Evolutionary conservation across 768 basidiomycete genomes (phyloP), one percentile per base, ranked within the genome.

Genomic region (Lactifluus rugatus): DNA sequence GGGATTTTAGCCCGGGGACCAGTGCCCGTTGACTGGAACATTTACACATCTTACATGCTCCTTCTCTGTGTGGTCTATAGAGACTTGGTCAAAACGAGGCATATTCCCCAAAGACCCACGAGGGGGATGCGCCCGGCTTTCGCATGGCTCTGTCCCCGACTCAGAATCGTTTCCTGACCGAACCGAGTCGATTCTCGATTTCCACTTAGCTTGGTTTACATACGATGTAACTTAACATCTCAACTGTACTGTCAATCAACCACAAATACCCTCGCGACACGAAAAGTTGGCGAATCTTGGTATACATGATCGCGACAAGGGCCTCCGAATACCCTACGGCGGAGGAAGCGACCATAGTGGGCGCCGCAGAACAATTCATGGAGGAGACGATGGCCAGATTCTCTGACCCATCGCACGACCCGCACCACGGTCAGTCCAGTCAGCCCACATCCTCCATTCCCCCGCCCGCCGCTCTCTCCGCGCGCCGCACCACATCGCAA

Each of bases 351-450:
- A 72, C 70, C 6, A 71, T 79, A 17, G 71, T 90, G 41, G 66
- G 74, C 2, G 80, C 74, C 13, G 85, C 85, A 1, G 84, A 89
- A 66, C 75, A 76, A 62, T 75, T 88, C 48, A 89, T 89, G 87
- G 64, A 76, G 45, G 75, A n/a, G n/a, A n/a, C n/a, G 0, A 90
- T 90, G 89, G 77, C 81, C 2, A n/a, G n/a, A n/a, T n/a, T n/a
- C n/a, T n/a, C n/a, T n/a, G n/a, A n/a, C n/a, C n/a, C n/a, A n/a
- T n/a, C n/a, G n/a, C n/a, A n/a, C n/a, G n/a, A n/a, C n/a, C n/a
- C n/a, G n/a, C n/a, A n/a, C n/a, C n/a, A n/a, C n/a, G n/a, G n/a
- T n/a, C n/a, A n/a, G n/a, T n/a, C n/a, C n/a, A 74, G 2, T 31
- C 3, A 31, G 28, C 28, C 28, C 28, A 80, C n/a, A n/a, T n/a